Percentiles rank a stretch among this genome's conserved stretches.
These are phyloP conservation scores for Colletotrichum sp. DNA, from an alignment of 2,329 filamentous ascomycete species.

Conservation along the genomic window DNA sequence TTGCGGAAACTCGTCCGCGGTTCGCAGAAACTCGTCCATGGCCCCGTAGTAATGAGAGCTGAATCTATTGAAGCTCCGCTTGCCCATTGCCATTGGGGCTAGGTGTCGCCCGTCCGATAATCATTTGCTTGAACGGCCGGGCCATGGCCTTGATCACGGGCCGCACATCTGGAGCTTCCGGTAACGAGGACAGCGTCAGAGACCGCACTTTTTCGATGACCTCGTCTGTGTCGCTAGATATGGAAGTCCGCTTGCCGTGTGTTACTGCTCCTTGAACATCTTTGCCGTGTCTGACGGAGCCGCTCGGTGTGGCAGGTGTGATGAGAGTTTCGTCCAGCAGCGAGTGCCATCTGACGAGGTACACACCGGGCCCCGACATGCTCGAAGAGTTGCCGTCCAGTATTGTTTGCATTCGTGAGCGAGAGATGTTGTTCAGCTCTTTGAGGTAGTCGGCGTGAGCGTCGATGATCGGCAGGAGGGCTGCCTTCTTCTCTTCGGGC, in stretches of 20 bases:
- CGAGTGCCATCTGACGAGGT: constrained; percentile 74
- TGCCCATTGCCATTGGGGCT: background rate
- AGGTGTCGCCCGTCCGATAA: constrained; percentile 19
- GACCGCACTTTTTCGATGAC: constrained; percentile 28
- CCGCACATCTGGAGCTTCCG: constrained; percentile 45
- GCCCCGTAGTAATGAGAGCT: background rate
- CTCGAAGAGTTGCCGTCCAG: constrained; percentile 43
- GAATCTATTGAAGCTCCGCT: background rate
- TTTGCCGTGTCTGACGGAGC: constrained; percentile 57
- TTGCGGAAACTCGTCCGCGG: background rate
- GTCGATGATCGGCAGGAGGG: constrained; percentile 59
- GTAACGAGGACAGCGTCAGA: constrained; percentile 32
- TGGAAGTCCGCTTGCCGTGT: constrained; percentile 48
- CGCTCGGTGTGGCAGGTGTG: constrained; percentile 61
- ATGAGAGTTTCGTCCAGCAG: constrained; percentile 74
- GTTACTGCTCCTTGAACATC: constrained; percentile 52
- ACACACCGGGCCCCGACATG: constrained; percentile 71
- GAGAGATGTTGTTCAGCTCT: constrained; percentile 58
- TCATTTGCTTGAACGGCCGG: constrained; percentile 40
- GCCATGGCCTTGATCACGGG: constrained; percentile 46
- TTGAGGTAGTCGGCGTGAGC: constrained; percentile 66
- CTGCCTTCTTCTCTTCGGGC: constrained; percentile 45
- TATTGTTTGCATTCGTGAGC: constrained; percentile 60
- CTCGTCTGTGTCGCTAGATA: constrained; percentile 29
- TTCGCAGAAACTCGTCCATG: background rate